Evolutionary conservation across 306 rosid genomes (phyloP), one percentile per base, ranked within the genome.

Genomic region (Castanea sativa): DNA sequence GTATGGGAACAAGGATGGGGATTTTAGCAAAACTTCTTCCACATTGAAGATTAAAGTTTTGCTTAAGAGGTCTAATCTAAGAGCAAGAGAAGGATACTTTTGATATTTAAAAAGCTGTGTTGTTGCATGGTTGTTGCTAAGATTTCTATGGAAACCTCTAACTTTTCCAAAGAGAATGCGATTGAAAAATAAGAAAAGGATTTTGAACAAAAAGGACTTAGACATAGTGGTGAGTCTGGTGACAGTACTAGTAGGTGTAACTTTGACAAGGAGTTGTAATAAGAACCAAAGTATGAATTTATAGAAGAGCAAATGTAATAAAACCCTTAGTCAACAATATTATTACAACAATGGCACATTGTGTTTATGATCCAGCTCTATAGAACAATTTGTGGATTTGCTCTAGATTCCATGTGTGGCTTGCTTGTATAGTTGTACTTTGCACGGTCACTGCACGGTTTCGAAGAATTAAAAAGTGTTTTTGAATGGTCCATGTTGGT

Each of bases 1-100:
- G 78, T 92, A 92, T 4, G 94, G 86, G 73, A 92, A 92, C 51
- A 84, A 10, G 77, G 85, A 90, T 30, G 87, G 59, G 27, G 95
- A 88, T 76, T 77, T 92, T 23, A 94, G 69, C 32, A 94, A 61
- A 41, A 90, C 79, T 35, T 82, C 90, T 79, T 94, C 99, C 1
- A 94, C 89, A 64, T 89, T 85, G 76, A 94, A 94, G 64, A 94
- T 57, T 57, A 90, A 16, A 41, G 92, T 85, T 19, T 84, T 83
- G 63, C 80, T 83, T 15, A 75, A 20, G 56, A 90, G 87, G 73
- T 88, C 87, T 49, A 81, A 45, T 30, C 85, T 76, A 8, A 78
- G 84, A 55, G 89, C 21, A 12, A 89, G 87, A 77, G 92, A 84
- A 2, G 79, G 63, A 51, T 73, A 81, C 45, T 85, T 88, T 21